A percentile compares a stretch with the other conserved stretches of the same genome.
Evolutionary conservation across 768 basidiomycete species (phyloP).

Genomic region (Bullera alba): DNA sequence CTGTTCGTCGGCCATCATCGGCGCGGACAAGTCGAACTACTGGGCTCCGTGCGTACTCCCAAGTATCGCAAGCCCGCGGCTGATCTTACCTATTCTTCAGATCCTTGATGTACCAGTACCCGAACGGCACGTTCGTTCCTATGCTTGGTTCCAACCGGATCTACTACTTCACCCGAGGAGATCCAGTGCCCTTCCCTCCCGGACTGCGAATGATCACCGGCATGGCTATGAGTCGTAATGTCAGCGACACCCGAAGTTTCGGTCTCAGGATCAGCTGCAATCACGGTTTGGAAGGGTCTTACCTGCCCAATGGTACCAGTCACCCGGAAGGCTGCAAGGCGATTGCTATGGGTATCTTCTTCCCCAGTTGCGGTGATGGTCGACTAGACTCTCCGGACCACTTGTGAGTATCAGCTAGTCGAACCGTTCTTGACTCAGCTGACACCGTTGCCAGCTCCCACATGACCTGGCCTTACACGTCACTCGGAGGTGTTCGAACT

Average conservation of each 20-base stretch:
- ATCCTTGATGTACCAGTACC: slow-evolving; percentile 29
- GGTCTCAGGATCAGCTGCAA: slow-evolving; percentile 35
- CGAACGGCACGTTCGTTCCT: slow-evolving; percentile 35
- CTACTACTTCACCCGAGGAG: slow-evolving; percentile 40
- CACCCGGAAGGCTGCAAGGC: slow-evolving; percentile 22
- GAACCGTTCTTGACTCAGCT: neutral
- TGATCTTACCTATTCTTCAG: neutral
- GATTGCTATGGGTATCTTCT: slow-evolving; percentile 26
- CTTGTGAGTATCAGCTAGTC: slow-evolving; percentile 19
- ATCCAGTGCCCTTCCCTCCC: slow-evolving; percentile 32
- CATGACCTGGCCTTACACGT: slow-evolving; percentile 33
- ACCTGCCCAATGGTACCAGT: slow-evolving; percentile 22
- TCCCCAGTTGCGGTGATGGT: slow-evolving; percentile 32
- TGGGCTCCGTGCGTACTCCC: slow-evolving; percentile 32
- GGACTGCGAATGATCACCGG: slow-evolving; percentile 37
- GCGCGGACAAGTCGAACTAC: slow-evolving; percentile 33
- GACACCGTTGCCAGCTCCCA: slow-evolving; percentile 24
- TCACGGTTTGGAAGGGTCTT: slow-evolving; percentile 21
- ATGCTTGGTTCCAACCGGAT: slow-evolving; percentile 33
- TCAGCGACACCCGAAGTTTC: slow-evolving; percentile 1
- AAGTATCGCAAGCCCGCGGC: neutral
- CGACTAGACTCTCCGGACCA: slow-evolving; percentile 22
- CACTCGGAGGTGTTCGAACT: slow-evolving; percentile 2
- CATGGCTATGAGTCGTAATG: slow-evolving; percentile 10
- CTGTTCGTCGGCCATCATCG: slow-evolving; percentile 31